Evolutionary conservation across 192 early-diverging fungal genomes (phyloP), one percentile per base, ranked within the genome.

Genomic region (Paraglomus occultum): DNA sequence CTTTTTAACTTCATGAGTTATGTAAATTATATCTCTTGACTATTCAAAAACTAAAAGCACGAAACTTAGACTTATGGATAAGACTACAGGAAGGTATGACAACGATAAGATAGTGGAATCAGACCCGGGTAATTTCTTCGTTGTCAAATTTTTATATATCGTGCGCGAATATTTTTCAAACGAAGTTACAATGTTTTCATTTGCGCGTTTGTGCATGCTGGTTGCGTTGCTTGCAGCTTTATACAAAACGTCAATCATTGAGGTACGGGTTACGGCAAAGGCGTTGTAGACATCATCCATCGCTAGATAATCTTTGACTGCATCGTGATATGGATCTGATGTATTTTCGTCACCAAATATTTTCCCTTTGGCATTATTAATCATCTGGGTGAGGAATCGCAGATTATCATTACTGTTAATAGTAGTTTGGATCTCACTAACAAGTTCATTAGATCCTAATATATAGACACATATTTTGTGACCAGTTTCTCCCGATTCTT

Each of bases 31-130:
- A n/a, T n/a, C n/a, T n/a, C n/a, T n/a, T n/a, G n/a, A n/a, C n/a
- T n/a, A n/a, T 39, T 43, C 40, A 59, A 38, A 59, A 59, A 59
- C 6, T 59, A 59, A 40, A 39, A 60, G 45, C 8, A 60, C 20
- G 6, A 60, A 18, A 60, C 39, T 60, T 60, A 60, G 8, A 12
- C 15, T 44, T 18, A 60, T 42, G 5, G 38, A 2, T 5, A 60
- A 44, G 40, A 14, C 15, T 39, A 60, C 39, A 60, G 23, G 15
- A 60, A 60, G 58, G 39, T 60, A 60, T 44, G 58, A 9, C 18
- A 60, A 60, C 2, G 4, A 17, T 1, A 54, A 14, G 11, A 11
- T 60, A 14, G 40, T 15, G 45, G 58, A 43, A 6, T 60, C 45
- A 39, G 40, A n/a, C 17, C 0, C 0, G 31, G 52, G n/a, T n/a